Evolutionary conservation across 2,329 filamentous ascomycete species (phyloP).

Genomic region (Pseudocercospora fuligena): DNA sequence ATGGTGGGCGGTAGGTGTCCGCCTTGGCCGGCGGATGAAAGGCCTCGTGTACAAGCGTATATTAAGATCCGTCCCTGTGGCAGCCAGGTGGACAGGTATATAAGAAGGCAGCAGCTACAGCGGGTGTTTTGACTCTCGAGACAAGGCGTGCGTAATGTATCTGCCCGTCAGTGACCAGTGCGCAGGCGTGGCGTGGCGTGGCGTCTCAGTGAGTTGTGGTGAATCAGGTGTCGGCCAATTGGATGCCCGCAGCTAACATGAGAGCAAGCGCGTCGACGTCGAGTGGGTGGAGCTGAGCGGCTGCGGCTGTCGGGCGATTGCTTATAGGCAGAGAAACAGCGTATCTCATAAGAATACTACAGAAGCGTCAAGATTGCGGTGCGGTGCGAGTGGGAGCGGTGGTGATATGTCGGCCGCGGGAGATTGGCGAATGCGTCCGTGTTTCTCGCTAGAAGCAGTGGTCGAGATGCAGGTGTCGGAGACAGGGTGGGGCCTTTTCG

Average conservation of each 20-base stretch:
- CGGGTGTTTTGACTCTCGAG: not conserved
- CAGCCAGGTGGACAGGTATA: not conserved
- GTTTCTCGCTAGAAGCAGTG: not conserved
- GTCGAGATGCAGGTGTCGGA: conserved; percentile 3
- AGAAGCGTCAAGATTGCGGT: not conserved
- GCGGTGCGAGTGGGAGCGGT: not conserved
- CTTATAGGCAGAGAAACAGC: not conserved
- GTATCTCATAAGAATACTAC: not conserved
- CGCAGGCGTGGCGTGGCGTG: conserved; percentile 9
- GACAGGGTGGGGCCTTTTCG: not conserved
- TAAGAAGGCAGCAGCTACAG: conserved; percentile 2
- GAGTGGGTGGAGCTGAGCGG: not conserved
- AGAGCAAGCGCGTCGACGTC: conserved; percentile 16
- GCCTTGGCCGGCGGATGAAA: conserved; percentile 25
- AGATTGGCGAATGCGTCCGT: not conserved
- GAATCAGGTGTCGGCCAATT: conserved; percentile 19
- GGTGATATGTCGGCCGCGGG: not conserved
- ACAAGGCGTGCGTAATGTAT: conserved; percentile 16
- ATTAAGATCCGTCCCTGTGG: not conserved
- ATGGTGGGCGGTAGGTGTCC: conserved; percentile 31
- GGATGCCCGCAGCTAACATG: conserved; percentile 12
- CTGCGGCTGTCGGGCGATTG: conserved; percentile 1
- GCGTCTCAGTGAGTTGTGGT: conserved; percentile 4
- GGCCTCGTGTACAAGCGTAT: not conserved
- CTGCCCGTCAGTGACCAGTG: conserved; percentile 13